Evolutionary conservation across 495 filamentous ascomycete species (phyloP), one percentile per base, ranked within the genome.

Genomic region (Aspergillus campestris): DNA sequence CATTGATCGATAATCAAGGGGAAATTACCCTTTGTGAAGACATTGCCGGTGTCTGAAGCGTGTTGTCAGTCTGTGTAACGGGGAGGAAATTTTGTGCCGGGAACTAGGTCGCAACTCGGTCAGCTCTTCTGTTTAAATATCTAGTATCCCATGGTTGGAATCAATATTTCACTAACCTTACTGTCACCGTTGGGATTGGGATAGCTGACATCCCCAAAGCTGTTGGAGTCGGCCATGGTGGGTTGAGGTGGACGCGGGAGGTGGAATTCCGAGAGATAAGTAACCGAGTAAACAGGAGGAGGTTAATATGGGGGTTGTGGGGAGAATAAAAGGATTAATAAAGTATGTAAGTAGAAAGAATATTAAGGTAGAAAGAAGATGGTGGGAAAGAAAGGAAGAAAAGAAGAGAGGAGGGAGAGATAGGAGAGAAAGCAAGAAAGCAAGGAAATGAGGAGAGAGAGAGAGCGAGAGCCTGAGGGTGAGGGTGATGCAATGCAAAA

Each of bases 401-500:
- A 48, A 42, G 34, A 24, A 37, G 30, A 44, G 56, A 24, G 40
- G 41, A 38, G 43, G 8, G 39, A 39, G 43, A 44, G 46, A 39
- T 42, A 41, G 35, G 30, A 40, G 43, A 50, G 51, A 42, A 44
- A n/a, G 41, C 44, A 48, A 47, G 44, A 50, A 48, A 46, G 36
- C 34, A 42, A 32, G 12, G 41, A 42, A 10, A 34, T 48, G 37
- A 47, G 36, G 35, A 45, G 46, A 47, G 27, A 42, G 38, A 32
- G 33, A 57, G 28, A 59, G 56, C 6, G 62, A 60, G 13, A 57
- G n/a, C n/a, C n/a, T n/a, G n/a, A n/a, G n/a, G n/a, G n/a, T n/a
- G n/a, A n/a, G 58, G 34, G 73, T 78, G 47, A 61, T 64, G 58
- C 55, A 61, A 57, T 61, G 44, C 52, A 52, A 24, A 24, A 24